Conservation (phyloP, 2,329 filamentous ascomycete species). For the Atkinsonella hypoxylon region DNA sequence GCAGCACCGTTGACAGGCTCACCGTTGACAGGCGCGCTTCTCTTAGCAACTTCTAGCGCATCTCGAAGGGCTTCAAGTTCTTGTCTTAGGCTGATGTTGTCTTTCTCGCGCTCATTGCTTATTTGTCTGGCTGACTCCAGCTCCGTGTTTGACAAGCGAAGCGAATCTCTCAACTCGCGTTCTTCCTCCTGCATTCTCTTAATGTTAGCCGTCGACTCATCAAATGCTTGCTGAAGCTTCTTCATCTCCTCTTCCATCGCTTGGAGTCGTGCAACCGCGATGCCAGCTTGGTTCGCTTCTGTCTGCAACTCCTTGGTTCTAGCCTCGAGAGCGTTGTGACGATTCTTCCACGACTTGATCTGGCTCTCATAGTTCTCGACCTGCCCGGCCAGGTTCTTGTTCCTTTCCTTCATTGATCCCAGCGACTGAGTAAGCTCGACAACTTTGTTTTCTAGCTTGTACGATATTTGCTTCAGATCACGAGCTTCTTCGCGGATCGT, state of each 20-base stretch:
- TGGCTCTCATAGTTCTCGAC: slow-evolving; percentile 94
- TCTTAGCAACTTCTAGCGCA: slow-evolving; percentile 78
- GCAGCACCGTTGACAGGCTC: slow-evolving; percentile 28
- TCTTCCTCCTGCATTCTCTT: slow-evolving; percentile 94
- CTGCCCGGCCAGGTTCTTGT: slow-evolving; percentile 77
- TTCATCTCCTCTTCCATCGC: slow-evolving; percentile 95
- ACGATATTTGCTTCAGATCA: slow-evolving; percentile 98
- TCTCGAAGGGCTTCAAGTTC: slow-evolving; percentile 86
- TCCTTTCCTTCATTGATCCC: slow-evolving; percentile 85
- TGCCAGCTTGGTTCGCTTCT: slow-evolving; percentile 95
- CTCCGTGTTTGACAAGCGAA: slow-evolving; percentile 68
- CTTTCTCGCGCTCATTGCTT: slow-evolving; percentile 66
- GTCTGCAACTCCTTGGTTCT: slow-evolving; percentile 88
- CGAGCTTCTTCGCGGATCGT: slow-evolving; percentile 84
- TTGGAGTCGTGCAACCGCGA: slow-evolving; percentile 78
- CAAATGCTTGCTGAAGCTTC: slow-evolving; percentile 77
- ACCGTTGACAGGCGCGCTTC: slow-evolving; percentile 63
- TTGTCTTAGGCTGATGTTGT: slow-evolving; percentile 75
- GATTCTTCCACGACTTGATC: slow-evolving; percentile 89
- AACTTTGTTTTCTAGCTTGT: slow-evolving; percentile 99
- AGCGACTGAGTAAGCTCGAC: slow-evolving; percentile 92
- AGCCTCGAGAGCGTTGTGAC: slow-evolving; percentile 80
- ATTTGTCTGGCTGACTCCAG: slow-evolving; percentile 67
- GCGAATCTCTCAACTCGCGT: slow-evolving; percentile 68
- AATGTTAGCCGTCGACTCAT: slow-evolving; percentile 81